Evolutionary conservation across 495 filamentous ascomycete species (phyloP).

Genomic region (Rostrohypoxylon terebratum): DNA sequence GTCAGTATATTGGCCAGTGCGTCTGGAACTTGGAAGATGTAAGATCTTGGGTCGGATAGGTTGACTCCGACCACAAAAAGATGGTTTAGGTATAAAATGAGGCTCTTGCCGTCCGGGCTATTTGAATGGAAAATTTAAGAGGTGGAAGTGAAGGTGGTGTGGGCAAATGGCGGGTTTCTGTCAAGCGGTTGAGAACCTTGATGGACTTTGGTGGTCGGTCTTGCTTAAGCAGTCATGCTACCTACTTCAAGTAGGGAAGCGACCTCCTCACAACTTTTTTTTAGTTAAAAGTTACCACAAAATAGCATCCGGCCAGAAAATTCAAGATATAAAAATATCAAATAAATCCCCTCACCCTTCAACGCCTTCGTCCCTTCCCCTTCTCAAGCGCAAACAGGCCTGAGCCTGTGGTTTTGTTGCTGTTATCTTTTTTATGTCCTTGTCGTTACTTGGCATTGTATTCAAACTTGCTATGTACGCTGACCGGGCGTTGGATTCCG

Average conservation of each 20-base stretch:
- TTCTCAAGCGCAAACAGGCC: constrained; percentile 16
- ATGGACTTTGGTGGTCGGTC: constrained; percentile 24
- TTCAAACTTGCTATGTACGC: not conserved
- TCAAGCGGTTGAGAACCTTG: constrained; percentile 43
- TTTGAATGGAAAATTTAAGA: constrained; percentile 5
- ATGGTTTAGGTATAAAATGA: constrained; percentile 20
- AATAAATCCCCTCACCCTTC: constrained; percentile 10
- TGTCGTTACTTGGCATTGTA: not conserved
- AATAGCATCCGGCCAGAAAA: not conserved
- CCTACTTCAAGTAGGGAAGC: constrained; percentile 2
- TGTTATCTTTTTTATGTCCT: not conserved
- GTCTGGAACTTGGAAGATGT: not conserved
- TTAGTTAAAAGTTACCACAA: not conserved
- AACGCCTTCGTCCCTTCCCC: constrained; percentile 15
- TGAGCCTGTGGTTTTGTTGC: constrained; percentile 7
- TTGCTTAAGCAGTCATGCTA: constrained; percentile 1
- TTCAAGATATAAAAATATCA: constrained; percentile 12
- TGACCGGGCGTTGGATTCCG: constrained; percentile 10
- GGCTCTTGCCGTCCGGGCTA: constrained; percentile 28
- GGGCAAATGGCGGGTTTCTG: constrained; percentile 32
- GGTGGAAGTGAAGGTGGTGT: constrained; percentile 20
- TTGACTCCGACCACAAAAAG: constrained; percentile 19
- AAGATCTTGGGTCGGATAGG: constrained; percentile 20
- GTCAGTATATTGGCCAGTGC: constrained; percentile 26
- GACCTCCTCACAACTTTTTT: constrained; percentile 5